Evolutionary conservation across 192 early-diverging fungal species (phyloP).

Genomic region (Linnemannia elongata): DNA sequence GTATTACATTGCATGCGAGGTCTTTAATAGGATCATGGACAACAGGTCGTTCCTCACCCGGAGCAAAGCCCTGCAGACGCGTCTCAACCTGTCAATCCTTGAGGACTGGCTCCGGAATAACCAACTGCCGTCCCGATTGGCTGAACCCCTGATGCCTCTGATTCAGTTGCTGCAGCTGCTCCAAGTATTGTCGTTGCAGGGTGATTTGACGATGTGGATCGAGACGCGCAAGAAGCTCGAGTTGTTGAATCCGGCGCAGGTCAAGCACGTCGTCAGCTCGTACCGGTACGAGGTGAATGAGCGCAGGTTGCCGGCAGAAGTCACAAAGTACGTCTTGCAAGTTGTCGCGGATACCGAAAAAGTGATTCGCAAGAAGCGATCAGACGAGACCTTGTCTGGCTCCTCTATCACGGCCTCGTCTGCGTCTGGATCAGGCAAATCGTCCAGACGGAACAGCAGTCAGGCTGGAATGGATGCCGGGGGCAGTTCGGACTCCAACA

Average conservation of each 20-base stretch:
- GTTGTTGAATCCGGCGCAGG: constrained; percentile 76
- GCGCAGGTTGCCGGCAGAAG: constrained; percentile 73
- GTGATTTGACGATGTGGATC: constrained; percentile 77
- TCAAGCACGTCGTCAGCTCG: constrained; percentile 76
- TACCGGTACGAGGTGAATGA: constrained; percentile 95
- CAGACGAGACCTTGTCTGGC: background rate
- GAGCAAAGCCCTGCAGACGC: constrained; percentile 84
- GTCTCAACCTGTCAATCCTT: constrained; percentile 82
- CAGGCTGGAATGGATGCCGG: background rate
- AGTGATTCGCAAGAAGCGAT: constrained; percentile 5
- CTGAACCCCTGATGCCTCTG: constrained; percentile 70
- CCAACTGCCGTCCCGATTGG: constrained; percentile 50
- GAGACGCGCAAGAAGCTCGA: constrained; percentile 77
- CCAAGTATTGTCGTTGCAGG: constrained; percentile 82
- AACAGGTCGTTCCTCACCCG: constrained; percentile 81
- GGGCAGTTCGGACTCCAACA: background rate
- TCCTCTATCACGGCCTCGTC: constrained; percentile 1
- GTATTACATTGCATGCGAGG: constrained; percentile 79
- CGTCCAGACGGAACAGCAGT: background rate
- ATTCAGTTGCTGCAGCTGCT: constrained; percentile 88
- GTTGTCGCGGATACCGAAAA: constrained; percentile 77
- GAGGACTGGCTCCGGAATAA: constrained; percentile 89
- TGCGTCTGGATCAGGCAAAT: background rate
- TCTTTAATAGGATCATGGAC: constrained; percentile 90
- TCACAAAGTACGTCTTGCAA: constrained; percentile 79